Conservation (phyloP, 2,329 filamentous ascomycete genomes). For the Hysterium pulicare region DNA sequence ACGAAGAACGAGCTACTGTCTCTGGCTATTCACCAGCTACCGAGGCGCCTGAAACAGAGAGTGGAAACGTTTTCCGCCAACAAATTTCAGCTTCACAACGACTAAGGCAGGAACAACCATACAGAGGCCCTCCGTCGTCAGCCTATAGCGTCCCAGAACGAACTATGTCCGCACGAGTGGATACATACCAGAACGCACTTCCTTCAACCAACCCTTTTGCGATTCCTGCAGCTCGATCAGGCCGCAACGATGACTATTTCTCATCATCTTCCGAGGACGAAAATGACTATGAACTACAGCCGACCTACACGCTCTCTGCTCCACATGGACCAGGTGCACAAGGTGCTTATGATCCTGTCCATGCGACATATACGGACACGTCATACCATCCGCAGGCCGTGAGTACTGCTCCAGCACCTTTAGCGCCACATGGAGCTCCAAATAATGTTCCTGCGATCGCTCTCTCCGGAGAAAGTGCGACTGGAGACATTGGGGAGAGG, state of each 20-base stretch:
- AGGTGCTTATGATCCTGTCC: slow-evolving; percentile 30
- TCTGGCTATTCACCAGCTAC: slow-evolving; percentile 27
- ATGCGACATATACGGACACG: slow-evolving; percentile 31
- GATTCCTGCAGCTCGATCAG: slow-evolving; percentile 9
- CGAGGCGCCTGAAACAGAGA: slow-evolving; percentile 11
- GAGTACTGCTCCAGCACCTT: slow-evolving; percentile 28
- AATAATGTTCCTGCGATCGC: no score
- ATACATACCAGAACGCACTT: slow-evolving; percentile 32
- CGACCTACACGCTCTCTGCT: slow-evolving; percentile 18
- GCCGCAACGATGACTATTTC: slow-evolving; percentile 32
- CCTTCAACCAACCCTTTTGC: slow-evolving; percentile 32
- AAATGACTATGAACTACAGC: slow-evolving; percentile 35
- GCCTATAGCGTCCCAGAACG: slow-evolving; percentile 25
- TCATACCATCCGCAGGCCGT: slow-evolving; percentile 32
- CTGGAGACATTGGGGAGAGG: slow-evolving; percentile 26
- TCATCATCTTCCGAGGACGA: slow-evolving; percentile 40
- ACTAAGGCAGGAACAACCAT: slow-evolving; percentile 23
- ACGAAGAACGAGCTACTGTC: slow-evolving; percentile 31
- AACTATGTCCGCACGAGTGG: slow-evolving; percentile 19
- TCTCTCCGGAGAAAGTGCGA: no score
- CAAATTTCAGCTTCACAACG: slow-evolving; percentile 37
- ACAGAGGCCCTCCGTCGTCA: slow-evolving; percentile 13
- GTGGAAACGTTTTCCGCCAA: slow-evolving; percentile 37
- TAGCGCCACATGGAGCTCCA: no score
- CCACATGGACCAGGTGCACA: slow-evolving; percentile 12